Evolutionary conservation across 2,329 filamentous ascomycete species (phyloP), one percentile per base, ranked within the genome.

Genomic region (Pyricularia sp.): DNA sequence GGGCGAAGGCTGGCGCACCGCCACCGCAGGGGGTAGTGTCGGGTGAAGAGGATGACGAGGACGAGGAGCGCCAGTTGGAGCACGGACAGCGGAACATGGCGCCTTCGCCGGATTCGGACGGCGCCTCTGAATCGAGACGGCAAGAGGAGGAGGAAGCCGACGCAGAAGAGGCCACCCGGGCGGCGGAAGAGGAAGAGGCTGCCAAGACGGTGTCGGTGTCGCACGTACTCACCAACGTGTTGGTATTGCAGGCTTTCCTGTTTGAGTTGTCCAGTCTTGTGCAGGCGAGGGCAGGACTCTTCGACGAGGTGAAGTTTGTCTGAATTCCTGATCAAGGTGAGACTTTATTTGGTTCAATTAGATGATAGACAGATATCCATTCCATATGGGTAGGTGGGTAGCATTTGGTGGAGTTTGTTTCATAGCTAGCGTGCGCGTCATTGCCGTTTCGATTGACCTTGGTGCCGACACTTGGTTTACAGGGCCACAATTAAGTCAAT

Each of bases 161-260:
- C 36, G 70, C 70, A 30, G 72, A 69, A 63, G 75, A 72, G 17
- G 68, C 72, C 59, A 65, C 69, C 33, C 63, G 59, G 55, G 63
- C 69, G n/a, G 55, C 68, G 12, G 58, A 36, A 9, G 59, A 68
- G n/a, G 61, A 69, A 30, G 55, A 55, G 6, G 76, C 75, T 31
- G 76, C 79, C 5, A 79, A 78, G 66, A 83, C 82, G 11, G 89
- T 88, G 9, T 92, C 89, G 9, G 86, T 95, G 4, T 92, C 90
- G 59, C 92, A 94, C 76, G 82, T 94, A 12, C 80, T 95, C 71
- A 94, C 92, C 6, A 95, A 94, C 76, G 87, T 91, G 59, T 86
- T 94, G 69, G 86, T 94, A 67, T 81, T 93, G 69, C 92, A 95
- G 77, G 90, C 91, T 50, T 95, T 95, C 76, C 79, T 94, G 66